Conservation (phyloP, 2,329 filamentous ascomycete genomes). For the Incumbomyces delicatus region DNA sequence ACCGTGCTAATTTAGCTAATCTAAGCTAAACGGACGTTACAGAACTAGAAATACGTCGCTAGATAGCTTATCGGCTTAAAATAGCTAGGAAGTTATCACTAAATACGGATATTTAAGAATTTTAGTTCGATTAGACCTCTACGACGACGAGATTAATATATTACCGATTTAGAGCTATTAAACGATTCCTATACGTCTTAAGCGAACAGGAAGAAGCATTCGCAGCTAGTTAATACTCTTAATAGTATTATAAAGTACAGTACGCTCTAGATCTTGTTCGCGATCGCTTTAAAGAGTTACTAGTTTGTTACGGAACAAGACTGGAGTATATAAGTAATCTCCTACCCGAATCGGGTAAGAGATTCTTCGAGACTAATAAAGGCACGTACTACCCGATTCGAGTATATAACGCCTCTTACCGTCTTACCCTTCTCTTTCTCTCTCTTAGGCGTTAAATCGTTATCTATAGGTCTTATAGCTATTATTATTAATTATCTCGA, state of each 20-base stretch:
- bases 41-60: background rate
- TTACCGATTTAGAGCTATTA: slow-evolving; percentile 1
- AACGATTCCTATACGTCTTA: background rate
- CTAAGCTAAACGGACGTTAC: background rate
- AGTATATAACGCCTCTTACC: too few species aligned
- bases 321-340: too few species aligned
- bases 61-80: background rate
- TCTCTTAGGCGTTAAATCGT: too few species aligned
- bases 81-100: background rate
- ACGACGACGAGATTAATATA: background rate
- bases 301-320: too few species aligned
- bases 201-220: background rate
- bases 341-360: too few species aligned
- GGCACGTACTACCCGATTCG: too few species aligned
- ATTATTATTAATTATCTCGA: too few species aligned
- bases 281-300: background rate
- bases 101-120: background rate
- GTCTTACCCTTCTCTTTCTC: too few species aligned
- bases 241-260: background rate
- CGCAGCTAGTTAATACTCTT: background rate
- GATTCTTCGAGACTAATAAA: too few species aligned
- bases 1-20: background rate
- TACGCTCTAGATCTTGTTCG: background rate
- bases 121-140: background rate
- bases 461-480: too few species aligned